phyloP scores from a whole-genome alignment of 176 grass and related monocot species.

The Elymus sibiricus region DNA sequence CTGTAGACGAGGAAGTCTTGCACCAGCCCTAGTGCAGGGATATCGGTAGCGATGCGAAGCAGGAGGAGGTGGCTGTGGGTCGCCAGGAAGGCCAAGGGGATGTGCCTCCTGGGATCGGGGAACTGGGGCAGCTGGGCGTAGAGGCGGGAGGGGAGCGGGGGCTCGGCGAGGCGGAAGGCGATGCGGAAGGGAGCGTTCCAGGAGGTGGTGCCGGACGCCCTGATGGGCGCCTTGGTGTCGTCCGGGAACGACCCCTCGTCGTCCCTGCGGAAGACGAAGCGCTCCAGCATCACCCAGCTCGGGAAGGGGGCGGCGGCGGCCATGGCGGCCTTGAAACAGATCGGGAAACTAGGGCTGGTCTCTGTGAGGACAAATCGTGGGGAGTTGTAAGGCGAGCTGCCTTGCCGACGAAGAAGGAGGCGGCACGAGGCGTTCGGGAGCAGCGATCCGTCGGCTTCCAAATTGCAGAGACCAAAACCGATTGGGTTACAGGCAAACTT shows the following conservation, averaged over 20 bases:
- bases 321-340: background rate
- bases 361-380: background rate
- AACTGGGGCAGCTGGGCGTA: background rate
- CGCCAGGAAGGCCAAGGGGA: background rate
- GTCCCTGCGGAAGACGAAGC: background rate
- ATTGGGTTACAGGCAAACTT: no score
- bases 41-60: background rate
- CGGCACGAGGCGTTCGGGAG: no score
- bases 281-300: conserved; percentile 7
- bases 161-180: background rate
- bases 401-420: background rate
- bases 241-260: background rate
- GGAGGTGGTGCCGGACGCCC: background rate
- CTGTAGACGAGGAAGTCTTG: background rate
- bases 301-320: background rate
- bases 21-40: no score
- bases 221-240: background rate
- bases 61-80: background rate
- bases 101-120: background rate
- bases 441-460: no score
- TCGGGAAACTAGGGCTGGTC: background rate
- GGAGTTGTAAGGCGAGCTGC: background rate
- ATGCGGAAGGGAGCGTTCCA: background rate
- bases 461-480: no score
- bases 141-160: background rate